phyloP scores from a whole-genome alignment of 306 rosid species.

The Datisca glomerata region DNA sequence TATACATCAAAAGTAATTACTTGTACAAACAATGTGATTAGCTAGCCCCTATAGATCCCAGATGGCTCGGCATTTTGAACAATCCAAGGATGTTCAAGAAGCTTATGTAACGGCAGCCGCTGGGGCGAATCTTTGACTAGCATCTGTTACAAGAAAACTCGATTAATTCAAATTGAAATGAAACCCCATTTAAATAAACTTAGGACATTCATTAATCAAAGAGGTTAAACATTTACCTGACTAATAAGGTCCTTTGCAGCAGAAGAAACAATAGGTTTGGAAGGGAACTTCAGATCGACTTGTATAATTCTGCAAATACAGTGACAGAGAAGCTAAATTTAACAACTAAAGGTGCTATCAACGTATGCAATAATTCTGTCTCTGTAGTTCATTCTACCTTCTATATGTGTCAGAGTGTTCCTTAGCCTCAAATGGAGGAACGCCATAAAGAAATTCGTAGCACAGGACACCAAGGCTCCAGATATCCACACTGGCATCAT shows the following conservation, averaged over 20 bases:
- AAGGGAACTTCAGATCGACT: constrained; percentile 92
- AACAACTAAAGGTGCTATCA: not conserved
- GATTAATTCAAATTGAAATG: constrained; percentile 5
- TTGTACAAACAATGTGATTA: too few species aligned
- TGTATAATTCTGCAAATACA: constrained; percentile 62
- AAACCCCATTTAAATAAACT: not conserved
- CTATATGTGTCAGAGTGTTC: constrained; percentile 97
- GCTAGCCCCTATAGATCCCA: constrained; percentile 65
- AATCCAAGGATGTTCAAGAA: constrained; percentile 95
- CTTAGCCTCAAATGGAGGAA: constrained; percentile 96
- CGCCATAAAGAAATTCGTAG: constrained; percentile 95
- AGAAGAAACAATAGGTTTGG: constrained; percentile 81
- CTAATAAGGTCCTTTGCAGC: constrained; percentile 90
- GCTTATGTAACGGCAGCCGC: constrained; percentile 82
- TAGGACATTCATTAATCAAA: too few species aligned
- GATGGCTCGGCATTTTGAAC: constrained; percentile 94
- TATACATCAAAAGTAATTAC: too few species aligned
- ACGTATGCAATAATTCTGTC: too few species aligned
- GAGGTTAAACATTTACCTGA: too few species aligned
- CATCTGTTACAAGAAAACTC: constrained; percentile 44
- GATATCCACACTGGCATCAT: constrained; percentile 94
- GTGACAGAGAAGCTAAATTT: not conserved
- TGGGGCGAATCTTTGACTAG: constrained; percentile 77
- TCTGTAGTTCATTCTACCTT: constrained; percentile 33
- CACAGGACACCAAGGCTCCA: constrained; percentile 98